These are phyloP conservation scores for Colletotrichum scovillei DNA, from an alignment of 2,329 filamentous ascomycete genomes.

Conservation along the genomic window DNA sequence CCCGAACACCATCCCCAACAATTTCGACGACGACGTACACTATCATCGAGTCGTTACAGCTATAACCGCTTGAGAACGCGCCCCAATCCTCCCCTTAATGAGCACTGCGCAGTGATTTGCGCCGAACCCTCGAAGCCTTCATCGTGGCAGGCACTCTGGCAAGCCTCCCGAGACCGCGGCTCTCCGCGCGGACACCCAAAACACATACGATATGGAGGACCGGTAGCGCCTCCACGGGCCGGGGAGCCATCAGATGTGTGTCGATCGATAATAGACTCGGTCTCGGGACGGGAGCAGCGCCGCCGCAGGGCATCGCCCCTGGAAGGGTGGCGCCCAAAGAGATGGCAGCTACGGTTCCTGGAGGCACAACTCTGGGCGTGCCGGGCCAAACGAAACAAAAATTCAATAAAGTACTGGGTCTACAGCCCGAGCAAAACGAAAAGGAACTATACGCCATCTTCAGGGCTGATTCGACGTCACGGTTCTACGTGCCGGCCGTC, in stretches of 20 bases:
- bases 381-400: constrained; percentile 3
- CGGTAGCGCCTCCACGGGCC: constrained; percentile 51
- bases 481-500: constrained; percentile 50
- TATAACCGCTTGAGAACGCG: background rate
- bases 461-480: constrained; percentile 36
- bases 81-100: background rate
- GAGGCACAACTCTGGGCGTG: constrained; percentile 30
- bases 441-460: constrained; percentile 37
- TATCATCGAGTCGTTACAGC: background rate
- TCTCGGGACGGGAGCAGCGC: constrained; percentile 12
- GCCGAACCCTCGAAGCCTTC: constrained; percentile 19
- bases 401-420: constrained; percentile 28
- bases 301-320: constrained; percentile 17
- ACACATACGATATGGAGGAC: constrained; percentile 50
- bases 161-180: constrained; percentile 53
- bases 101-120: constrained; percentile 22
- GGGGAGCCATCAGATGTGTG: constrained; percentile 49
- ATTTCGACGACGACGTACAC: background rate
- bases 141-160: constrained; percentile 44
- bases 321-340: constrained; percentile 37
- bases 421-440: constrained; percentile 28
- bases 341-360: constrained; percentile 40
- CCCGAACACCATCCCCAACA: background rate
- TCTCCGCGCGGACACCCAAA: constrained; percentile 55
- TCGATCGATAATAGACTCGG: constrained; percentile 36